Evolutionary conservation across 2,329 filamentous ascomycete species (phyloP).

Genomic region (Colletotrichum euphorbiae): DNA sequence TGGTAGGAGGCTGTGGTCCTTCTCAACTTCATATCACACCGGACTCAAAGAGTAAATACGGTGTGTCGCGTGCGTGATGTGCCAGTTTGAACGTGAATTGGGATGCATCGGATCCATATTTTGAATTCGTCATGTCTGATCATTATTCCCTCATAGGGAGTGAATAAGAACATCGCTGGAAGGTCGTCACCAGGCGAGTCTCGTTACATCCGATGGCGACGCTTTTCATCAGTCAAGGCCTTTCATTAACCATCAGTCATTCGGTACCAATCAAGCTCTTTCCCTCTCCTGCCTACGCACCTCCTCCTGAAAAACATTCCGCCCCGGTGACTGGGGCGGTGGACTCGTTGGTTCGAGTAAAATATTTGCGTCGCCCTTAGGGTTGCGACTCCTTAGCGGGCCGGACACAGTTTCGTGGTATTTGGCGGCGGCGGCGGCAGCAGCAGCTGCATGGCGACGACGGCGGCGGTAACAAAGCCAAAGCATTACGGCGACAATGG

Average conservation of each 20-base stretch:
- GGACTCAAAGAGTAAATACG: too few relatives aligned
- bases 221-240: conserved; percentile 5
- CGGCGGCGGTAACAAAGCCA: conserved; percentile 45
- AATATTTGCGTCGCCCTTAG: conserved; percentile 42
- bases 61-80: too few relatives aligned
- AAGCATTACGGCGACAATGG: conserved; percentile 42
- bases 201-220: not conserved
- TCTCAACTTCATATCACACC: too few relatives aligned
- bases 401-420: conserved; percentile 31
- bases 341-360: conserved; percentile 46
- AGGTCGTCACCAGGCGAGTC: conserved; percentile 32
- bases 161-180: conserved; percentile 18
- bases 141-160: conserved; percentile 3
- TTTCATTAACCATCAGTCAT: conserved; percentile 4
- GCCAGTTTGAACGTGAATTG: not conserved
- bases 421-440: conserved; percentile 33
- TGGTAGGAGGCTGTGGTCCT: too few relatives aligned
- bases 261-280: conserved; percentile 16
- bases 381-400: conserved; percentile 30
- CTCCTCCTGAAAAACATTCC: conserved; percentile 53
- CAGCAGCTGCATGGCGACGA: conserved; percentile 40
- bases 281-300: conserved; percentile 49
- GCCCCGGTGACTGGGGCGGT: conserved; percentile 31
- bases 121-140: conserved; percentile 32
- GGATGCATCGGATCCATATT: not conserved